A percentile compares a stretch with the other conserved stretches of the same genome.
phyloP scores from a whole-genome alignment of 768 basidiomycete genomes.

The Glaciozyma martinii region DNA sequence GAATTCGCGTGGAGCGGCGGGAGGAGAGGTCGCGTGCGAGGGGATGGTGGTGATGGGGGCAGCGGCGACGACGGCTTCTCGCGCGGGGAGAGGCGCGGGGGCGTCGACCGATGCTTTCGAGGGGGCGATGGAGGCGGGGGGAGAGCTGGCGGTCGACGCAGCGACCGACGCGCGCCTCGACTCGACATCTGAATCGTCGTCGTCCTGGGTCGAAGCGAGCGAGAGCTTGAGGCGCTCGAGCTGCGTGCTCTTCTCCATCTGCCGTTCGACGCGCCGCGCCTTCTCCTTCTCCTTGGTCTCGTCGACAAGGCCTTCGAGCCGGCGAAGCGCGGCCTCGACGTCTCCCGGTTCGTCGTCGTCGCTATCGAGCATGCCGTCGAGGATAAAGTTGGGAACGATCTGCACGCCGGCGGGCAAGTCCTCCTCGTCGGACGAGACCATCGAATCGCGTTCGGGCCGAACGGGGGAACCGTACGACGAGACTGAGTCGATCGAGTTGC shows the following conservation, averaged over 20 bases:
- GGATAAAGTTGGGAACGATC: slow-evolving; percentile 52
- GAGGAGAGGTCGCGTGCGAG: not conserved
- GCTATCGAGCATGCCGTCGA: slow-evolving; percentile 40
- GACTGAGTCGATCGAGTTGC: slow-evolving; percentile 9
- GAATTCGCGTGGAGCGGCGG: not conserved
- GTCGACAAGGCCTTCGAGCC: slow-evolving; percentile 80
- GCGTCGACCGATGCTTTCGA: not conserved
- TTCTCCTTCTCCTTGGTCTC: slow-evolving; percentile 48
- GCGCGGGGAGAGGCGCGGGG: not conserved
- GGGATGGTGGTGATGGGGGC: not conserved
- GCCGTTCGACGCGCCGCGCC: slow-evolving; percentile 28
- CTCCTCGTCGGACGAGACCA: slow-evolving; percentile 23
- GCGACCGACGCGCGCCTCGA: too few relatives aligned
- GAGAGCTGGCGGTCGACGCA: not conserved
- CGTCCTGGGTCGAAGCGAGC: not conserved
- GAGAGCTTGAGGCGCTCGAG: slow-evolving; percentile 1
- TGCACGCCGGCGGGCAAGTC: slow-evolving; percentile 3
- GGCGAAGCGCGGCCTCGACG: slow-evolving; percentile 67
- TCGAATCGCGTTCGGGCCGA: slow-evolving; percentile 15
- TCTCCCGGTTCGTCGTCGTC: slow-evolving; percentile 59
- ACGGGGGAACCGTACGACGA: slow-evolving; percentile 8
- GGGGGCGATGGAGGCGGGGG: not conserved
- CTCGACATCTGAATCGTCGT: not conserved
- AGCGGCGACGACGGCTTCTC: not conserved
- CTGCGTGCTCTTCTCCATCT: slow-evolving; percentile 29